Evolutionary conservation across 2,329 filamentous ascomycete genomes (phyloP).

Genomic region (Fusarium sp.): DNA sequence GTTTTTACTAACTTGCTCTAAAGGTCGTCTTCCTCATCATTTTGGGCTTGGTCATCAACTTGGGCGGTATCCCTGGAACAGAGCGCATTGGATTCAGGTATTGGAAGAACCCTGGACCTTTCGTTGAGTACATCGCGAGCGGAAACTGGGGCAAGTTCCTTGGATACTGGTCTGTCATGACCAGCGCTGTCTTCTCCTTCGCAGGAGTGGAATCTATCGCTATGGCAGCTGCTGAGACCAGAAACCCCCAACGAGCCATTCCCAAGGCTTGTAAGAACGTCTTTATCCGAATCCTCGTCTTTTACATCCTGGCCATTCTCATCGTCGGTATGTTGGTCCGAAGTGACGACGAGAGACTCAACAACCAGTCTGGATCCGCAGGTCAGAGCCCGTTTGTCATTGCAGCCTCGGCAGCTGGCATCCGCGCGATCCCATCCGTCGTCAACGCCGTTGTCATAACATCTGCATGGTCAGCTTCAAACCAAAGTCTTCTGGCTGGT

Average conservation of each 20-base stretch:
- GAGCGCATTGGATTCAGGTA: conserved; percentile 43
- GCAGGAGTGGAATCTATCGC: conserved; percentile 73
- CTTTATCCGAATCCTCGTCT: conserved; percentile 68
- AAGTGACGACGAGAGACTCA: conserved; percentile 66
- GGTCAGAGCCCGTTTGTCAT: conserved; percentile 73
- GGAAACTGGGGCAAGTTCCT: conserved; percentile 73
- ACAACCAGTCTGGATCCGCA: conserved; percentile 59
- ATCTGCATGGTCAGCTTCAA: conserved; percentile 76
- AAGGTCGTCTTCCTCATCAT: conserved; percentile 63
- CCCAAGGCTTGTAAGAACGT: conserved; percentile 67
- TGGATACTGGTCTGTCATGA: conserved; percentile 72
- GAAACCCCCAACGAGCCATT: conserved; percentile 65
- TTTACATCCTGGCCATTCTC: conserved; percentile 75
- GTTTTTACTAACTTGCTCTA: not conserved
- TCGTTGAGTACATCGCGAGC: conserved; percentile 72
- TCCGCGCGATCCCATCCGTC: conserved; percentile 74
- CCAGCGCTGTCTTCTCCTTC: conserved; percentile 75
- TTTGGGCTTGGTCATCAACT: conserved; percentile 56
- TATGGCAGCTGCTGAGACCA: conserved; percentile 71
- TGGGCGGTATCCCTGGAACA: conserved; percentile 41
- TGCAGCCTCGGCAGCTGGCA: conserved; percentile 74
- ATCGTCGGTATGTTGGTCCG: conserved; percentile 77
- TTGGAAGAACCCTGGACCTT: conserved; percentile 70
- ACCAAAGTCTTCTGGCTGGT: conserved; percentile 71
- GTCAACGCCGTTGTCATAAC: conserved; percentile 83